phyloP scores from a whole-genome alignment of 345 rosid species.

The Gossypium herbaceum region DNA sequence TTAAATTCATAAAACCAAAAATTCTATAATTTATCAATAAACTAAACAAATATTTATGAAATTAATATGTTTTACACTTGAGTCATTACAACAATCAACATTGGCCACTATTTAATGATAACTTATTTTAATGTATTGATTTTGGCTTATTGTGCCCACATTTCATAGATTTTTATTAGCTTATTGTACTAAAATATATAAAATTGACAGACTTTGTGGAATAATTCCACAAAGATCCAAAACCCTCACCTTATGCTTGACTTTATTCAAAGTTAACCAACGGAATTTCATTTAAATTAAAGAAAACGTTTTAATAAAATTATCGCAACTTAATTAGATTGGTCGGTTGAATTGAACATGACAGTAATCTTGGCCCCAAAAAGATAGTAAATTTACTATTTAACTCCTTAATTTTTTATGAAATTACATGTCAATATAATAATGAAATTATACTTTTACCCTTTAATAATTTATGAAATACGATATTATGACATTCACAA shows the following conservation, averaged over 20 bases:
- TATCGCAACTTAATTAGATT: neutral
- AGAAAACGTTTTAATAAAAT: neutral
- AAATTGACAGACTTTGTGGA: too few relatives aligned
- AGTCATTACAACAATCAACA: neutral
- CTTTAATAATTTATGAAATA: too few relatives aligned
- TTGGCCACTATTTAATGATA: neutral
- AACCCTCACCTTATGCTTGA: too few relatives aligned
- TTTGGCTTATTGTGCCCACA: neutral
- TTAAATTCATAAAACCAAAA: too few relatives aligned
- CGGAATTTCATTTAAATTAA: neutral
- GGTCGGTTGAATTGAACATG: neutral
- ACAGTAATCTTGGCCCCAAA: neutral
- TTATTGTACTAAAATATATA: neutral
- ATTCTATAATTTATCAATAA: too few relatives aligned
- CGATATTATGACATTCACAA: neutral
- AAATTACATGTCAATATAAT: too few relatives aligned
- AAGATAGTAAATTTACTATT: too few relatives aligned
- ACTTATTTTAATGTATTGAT: neutral
- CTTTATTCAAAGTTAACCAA: conserved; percentile 16
- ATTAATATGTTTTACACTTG: neutral
- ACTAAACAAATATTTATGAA: too few relatives aligned
- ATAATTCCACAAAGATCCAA: too few relatives aligned
- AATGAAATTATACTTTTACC: too few relatives aligned
- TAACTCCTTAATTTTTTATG: too few relatives aligned
- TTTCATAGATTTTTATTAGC: neutral